These are phyloP conservation scores for Phytophthora crassamura DNA, from an alignment of 352 stramenopile genomes.

Conservation along the genomic window DNA sequence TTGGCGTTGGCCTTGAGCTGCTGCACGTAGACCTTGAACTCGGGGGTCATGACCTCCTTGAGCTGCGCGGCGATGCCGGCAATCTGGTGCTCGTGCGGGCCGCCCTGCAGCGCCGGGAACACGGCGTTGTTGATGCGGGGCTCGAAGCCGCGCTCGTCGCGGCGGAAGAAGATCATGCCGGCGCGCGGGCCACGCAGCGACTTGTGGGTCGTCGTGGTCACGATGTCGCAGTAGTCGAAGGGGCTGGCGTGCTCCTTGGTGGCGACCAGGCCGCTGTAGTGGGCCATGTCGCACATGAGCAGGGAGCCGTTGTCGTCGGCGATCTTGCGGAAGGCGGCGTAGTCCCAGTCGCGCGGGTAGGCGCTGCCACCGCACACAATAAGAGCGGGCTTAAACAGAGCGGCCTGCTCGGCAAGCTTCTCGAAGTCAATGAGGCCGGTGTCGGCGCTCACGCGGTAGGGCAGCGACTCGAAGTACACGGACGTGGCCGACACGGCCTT, in stretches of 20 bases:
- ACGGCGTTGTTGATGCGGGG: slow-evolving; percentile 98
- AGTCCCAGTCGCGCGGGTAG: slow-evolving; percentile 99
- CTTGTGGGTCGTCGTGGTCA: slow-evolving; percentile 99
- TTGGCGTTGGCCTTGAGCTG: slow-evolving; percentile 96
- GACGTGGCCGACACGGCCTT: slow-evolving; percentile 99
- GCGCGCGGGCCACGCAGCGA: slow-evolving; percentile 96
- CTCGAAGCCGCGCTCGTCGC: slow-evolving; percentile 95
- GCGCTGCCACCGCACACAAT: slow-evolving; percentile 98
- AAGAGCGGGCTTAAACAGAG: slow-evolving; percentile 97
- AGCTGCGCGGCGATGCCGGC: slow-evolving; percentile 98
- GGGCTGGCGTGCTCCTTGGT: slow-evolving; percentile 95
- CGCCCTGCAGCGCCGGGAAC: slow-evolving; percentile 98
- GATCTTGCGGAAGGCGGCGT: slow-evolving; percentile 97
- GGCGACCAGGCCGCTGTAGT: slow-evolving; percentile 98
- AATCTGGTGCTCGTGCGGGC: slow-evolving; percentile 99
- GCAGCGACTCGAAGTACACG: slow-evolving; percentile 99
- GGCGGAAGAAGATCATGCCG: slow-evolving; percentile 99
- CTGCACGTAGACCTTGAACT: slow-evolving; percentile 97
- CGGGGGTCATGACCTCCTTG: slow-evolving; percentile 96
- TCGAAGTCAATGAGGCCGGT: slow-evolving; percentile 99
- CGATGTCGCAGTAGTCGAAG: slow-evolving; percentile 99
- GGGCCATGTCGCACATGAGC: slow-evolving; percentile 99
- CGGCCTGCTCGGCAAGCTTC: slow-evolving; percentile 93
- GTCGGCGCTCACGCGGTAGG: slow-evolving; percentile 95
- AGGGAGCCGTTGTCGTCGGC: slow-evolving; percentile 97